These are phyloP conservation scores for Barnettozyma sp. DNA, from an alignment of 805 yeast genomes.

Conservation along the genomic window DNA sequence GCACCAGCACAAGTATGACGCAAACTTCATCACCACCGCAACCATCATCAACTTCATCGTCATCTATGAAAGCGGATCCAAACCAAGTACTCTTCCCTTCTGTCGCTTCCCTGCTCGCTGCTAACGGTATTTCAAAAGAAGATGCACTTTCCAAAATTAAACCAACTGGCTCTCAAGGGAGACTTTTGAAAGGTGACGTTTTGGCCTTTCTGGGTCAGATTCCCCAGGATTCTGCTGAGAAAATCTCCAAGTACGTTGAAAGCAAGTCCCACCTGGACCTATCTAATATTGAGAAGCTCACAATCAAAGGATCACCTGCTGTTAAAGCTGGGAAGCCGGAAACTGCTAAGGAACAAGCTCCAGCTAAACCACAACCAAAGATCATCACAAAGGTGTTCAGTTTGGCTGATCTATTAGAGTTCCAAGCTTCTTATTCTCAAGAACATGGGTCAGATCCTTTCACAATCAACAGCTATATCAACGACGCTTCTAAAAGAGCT, in stretches of 20 bases:
- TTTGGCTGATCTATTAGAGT: slow-evolving; percentile 22
- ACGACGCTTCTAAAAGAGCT: slow-evolving; percentile 41
- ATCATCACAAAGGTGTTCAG: slow-evolving; percentile 28
- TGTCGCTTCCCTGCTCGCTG: slow-evolving; percentile 57
- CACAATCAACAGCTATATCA: slow-evolving; percentile 27
- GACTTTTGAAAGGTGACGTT: slow-evolving; percentile 86
- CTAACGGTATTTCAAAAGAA: slow-evolving; percentile 53
- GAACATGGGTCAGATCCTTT: slow-evolving; percentile 18
- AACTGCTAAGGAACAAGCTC: too few relatives aligned
- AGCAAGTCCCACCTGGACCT: slow-evolving; percentile 61
- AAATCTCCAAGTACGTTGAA: slow-evolving; percentile 50
- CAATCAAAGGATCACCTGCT: too few relatives aligned
- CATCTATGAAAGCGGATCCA: slow-evolving; percentile 50
- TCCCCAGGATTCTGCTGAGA: slow-evolving; percentile 43
- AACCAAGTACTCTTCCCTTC: slow-evolving; percentile 71
- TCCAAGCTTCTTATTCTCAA: slow-evolving; percentile 27
- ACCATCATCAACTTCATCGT: slow-evolving; percentile 10
- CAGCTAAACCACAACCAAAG: slow-evolving; percentile 25
- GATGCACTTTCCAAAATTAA: slow-evolving; percentile 67
- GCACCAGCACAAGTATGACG: neutral
- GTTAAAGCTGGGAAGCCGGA: too few relatives aligned
- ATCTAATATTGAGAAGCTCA: slow-evolving; percentile 46
- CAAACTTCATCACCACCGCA: slow-evolving; percentile 9
- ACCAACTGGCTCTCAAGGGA: slow-evolving; percentile 87
- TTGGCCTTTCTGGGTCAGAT: slow-evolving; percentile 76